Evolutionary conservation across 2,329 filamentous ascomycete genomes (phyloP), one percentile per base, ranked within the genome.

Genomic region (Apiospora marii): DNA sequence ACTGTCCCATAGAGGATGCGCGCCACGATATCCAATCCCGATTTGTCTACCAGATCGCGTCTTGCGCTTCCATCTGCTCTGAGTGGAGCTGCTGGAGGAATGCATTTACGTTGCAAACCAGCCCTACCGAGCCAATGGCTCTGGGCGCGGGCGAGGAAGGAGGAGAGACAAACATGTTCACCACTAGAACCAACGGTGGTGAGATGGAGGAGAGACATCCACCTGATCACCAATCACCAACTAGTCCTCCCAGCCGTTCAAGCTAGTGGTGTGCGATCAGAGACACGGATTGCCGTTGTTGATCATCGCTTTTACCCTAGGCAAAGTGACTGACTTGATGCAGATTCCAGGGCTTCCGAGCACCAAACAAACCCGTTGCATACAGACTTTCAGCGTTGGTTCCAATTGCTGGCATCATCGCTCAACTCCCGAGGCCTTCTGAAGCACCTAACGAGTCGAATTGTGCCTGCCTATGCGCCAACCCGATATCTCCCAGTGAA

Each of bases 251-350:
- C 58, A n/a, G 41, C 58, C 58, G 58, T 64, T 41, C 58, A 41
- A 64, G 19, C 58, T 64, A 64, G 58, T 64, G 58, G 30, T 64
- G 58, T 64, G 19, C 34, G 22, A 64, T 64, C 30, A 64, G 58
- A 41, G 58, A 64, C 58, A 64, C 34, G 10, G 19, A 41, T 64
- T 64, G 58, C 30, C 34, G 34, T 41, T 64, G 34, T 34, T 64
- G 34, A 64, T n/a, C 58, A n/a, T 30, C 58, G 34, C n/a, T 64
- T 41, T 41, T n/a, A 22, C 27, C 27, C 27, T 30, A 30, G 27
- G 34, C 34, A 34, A 1, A 37, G 22, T 30, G 12, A 41, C 58
- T 64, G 58, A 64, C 58, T 41, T 41, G 58, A 41, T 34, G 53
- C 58, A 64, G 22, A 41, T 64, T n/a, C 30, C 58, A 64, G 58